Conservation (phyloP, 176 grass and related monocot genomes). For the Bothriochloa decipiens region DNA sequence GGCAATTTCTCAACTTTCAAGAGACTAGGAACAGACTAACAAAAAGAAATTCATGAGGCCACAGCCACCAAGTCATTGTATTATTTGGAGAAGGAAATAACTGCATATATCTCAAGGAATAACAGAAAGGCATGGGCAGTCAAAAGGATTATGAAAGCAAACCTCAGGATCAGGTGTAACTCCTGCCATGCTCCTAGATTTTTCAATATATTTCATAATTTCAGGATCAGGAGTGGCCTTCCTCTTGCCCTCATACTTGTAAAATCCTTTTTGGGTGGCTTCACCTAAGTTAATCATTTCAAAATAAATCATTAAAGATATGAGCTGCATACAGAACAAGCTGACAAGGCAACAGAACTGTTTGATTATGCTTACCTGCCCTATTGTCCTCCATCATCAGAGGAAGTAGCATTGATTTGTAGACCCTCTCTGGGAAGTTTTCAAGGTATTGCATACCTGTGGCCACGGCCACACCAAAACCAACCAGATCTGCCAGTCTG, state of each 20-base stretch:
- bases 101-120: neutral
- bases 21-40: conserved; percentile 1
- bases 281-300: conserved; percentile 54
- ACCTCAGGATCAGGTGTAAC: conserved; percentile 71
- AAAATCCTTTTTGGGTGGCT: conserved; percentile 78
- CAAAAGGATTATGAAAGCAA: conserved; percentile 40
- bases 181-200: conserved; percentile 82
- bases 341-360: neutral
- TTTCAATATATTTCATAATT: conserved; percentile 75
- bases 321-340: conserved; percentile 26
- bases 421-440: conserved; percentile 82
- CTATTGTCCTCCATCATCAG: conserved; percentile 92
- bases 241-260: conserved; percentile 93
- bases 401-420: conserved; percentile 86
- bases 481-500: conserved; percentile 87
- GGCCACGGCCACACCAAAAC: conserved; percentile 82
- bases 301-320: conserved; percentile 13
- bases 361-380: conserved; percentile 54
- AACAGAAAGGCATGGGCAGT: conserved; percentile 6
- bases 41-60: neutral
- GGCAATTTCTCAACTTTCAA: neutral
- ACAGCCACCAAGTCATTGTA: conserved; percentile 1
- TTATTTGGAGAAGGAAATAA: conserved; percentile 8
- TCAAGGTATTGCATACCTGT: conserved; percentile 86
- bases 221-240: conserved; percentile 83